Conservation (phyloP, 2,329 filamentous ascomycete genomes). For the Orbilia brochopaga region DNA sequence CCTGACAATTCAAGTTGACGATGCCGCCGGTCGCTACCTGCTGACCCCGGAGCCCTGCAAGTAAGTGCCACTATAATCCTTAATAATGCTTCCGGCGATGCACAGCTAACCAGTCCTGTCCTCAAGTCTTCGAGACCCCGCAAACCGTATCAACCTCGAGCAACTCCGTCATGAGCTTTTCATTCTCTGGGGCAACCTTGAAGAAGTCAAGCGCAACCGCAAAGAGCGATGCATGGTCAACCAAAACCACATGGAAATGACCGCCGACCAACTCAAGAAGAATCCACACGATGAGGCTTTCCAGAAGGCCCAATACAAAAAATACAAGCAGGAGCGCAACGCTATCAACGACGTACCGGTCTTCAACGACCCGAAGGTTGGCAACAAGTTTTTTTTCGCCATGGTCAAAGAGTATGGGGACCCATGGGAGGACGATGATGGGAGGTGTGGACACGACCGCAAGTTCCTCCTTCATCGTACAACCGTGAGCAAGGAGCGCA, state of each 20-base stretch:
- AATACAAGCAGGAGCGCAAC: not conserved
- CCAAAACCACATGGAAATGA: not conserved
- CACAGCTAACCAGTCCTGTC: too few relatives aligned
- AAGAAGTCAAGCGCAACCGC: constrained; percentile 27
- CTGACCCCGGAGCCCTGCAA: constrained; percentile 33
- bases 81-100: too few relatives aligned
- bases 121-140: constrained; percentile 20
- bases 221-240: constrained; percentile 13
- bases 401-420: constrained; percentile 43
- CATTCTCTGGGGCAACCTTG: constrained; percentile 44
- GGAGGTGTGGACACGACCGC: constrained; percentile 4
- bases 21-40: constrained; percentile 28
- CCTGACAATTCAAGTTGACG: constrained; percentile 42
- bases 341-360: constrained; percentile 11
- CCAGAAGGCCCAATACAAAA: constrained; percentile 7
- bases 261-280: constrained; percentile 4
- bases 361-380: constrained; percentile 21
- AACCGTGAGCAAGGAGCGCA: constrained; percentile 13
- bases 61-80: constrained; percentile 17
- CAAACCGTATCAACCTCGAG: constrained; percentile 9
- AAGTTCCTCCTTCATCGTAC: constrained; percentile 40
- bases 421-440: constrained; percentile 11
- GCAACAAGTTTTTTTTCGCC: constrained; percentile 32
- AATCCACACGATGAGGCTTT: constrained; percentile 7
- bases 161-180: constrained; percentile 28